Percentiles rank a stretch among this genome's conserved stretches.
Evolutionary conservation across 2,329 filamentous ascomycete species (phyloP).

Genomic region (Nectriaceae sp.): DNA sequence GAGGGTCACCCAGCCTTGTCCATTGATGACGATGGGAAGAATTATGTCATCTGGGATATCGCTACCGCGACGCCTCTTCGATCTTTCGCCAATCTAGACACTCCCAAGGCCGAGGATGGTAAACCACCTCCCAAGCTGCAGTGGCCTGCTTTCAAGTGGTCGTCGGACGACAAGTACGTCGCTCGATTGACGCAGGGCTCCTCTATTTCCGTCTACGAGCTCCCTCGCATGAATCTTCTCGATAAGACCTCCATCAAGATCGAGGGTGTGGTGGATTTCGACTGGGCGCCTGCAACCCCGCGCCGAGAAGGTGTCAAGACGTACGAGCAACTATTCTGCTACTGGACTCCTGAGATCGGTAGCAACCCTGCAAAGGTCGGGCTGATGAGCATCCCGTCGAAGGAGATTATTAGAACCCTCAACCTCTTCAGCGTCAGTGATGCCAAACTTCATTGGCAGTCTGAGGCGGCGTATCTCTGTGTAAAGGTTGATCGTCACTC

Average conservation of each 20-base stretch:
- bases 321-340: conserved; percentile 96
- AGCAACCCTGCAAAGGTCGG: conserved; percentile 97
- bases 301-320: conserved; percentile 83
- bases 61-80: conserved; percentile 85
- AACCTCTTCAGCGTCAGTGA: conserved; percentile 98
- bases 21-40: conserved; percentile 95
- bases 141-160: conserved; percentile 99
- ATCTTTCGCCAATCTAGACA: conserved; percentile 89
- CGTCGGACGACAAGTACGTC: conserved; percentile 94
- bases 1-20: conserved; percentile 80
- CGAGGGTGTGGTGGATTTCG: conserved; percentile 95
- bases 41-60: conserved; percentile 98
- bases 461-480: conserved; percentile 88
- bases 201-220: conserved; percentile 88
- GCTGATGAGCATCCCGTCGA: conserved; percentile 93
- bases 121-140: conserved; percentile 84
- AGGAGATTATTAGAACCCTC: conserved; percentile 89
- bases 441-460: conserved; percentile 98
- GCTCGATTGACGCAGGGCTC: conserved; percentile 86
- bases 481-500: conserved; percentile 99
- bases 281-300: conserved; percentile 88
- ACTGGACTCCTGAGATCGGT: conserved; percentile 98
- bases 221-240: conserved; percentile 84
- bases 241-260: conserved; percentile 95
- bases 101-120: conserved; percentile 58